Conservation (phyloP, 345 rosid genomes). For the Alliaria petiolata region DNA sequence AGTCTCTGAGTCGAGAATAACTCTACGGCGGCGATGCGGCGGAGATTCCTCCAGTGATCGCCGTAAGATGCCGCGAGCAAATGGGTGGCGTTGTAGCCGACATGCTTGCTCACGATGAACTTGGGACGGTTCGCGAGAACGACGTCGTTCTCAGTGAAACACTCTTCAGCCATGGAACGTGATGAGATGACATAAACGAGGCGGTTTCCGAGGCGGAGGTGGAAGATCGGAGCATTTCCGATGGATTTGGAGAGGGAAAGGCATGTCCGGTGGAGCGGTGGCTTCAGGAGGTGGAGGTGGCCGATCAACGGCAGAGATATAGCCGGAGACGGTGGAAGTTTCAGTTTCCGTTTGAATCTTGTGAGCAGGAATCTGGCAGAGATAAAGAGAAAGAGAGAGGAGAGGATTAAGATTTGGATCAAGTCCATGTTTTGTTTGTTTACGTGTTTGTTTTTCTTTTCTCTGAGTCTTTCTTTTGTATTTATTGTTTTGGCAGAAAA, state of each 20-base stretch:
- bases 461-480: no score
- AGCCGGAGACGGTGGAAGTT: constrained; percentile 46
- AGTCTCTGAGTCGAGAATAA: constrained; percentile 40
- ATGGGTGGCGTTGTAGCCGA: constrained; percentile 39
- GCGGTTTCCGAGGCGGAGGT: constrained; percentile 45
- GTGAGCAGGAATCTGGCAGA: not conserved
- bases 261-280: constrained; percentile 38
- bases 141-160: constrained; percentile 47
- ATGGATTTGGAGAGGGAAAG: constrained; percentile 32
- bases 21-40: constrained; percentile 40
- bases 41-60: constrained; percentile 59
- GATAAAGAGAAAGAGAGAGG: constrained; percentile 12
- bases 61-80: constrained; percentile 38
- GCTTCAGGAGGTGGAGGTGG: constrained; percentile 48
- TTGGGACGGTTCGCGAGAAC: constrained; percentile 45
- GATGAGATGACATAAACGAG: constrained; percentile 40
- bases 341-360: constrained; percentile 14
- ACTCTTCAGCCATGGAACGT: constrained; percentile 34
- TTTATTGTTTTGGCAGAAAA: no score
- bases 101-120: constrained; percentile 23
- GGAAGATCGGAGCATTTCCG: constrained; percentile 39
- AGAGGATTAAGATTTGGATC: not conserved
- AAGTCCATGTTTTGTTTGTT: constrained; percentile 12
- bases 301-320: constrained; percentile 48
- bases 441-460: not conserved